A percentile compares a stretch with the other conserved stretches of the same genome.
Evolutionary conservation across 495 filamentous ascomycete species (phyloP).

Genomic region (Hypoxylon fuscum): DNA sequence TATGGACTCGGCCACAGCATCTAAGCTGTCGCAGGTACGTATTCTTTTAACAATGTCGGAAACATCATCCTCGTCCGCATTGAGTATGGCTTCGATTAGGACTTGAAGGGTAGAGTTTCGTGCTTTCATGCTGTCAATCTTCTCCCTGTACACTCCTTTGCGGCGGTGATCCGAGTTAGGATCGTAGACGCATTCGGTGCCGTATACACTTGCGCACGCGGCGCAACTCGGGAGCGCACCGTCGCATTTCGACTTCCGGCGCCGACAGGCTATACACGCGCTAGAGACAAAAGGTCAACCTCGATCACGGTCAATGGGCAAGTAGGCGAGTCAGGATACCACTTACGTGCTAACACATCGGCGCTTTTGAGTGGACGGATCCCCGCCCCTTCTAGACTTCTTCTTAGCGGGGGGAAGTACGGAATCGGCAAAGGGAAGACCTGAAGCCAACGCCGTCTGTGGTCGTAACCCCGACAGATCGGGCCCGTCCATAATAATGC

Average conservation of each 20-base stretch:
- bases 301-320: constrained; percentile 8
- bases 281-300: constrained; percentile 22
- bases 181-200: constrained; percentile 93
- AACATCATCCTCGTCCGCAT: constrained; percentile 85
- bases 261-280: constrained; percentile 93
- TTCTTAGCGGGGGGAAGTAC: constrained; percentile 52
- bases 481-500: constrained; percentile 36
- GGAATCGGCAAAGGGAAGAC: constrained; percentile 25
- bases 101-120: constrained; percentile 89
- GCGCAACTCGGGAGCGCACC: constrained; percentile 92
- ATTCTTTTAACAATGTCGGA: constrained; percentile 84
- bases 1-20: constrained; percentile 86
- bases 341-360: constrained; percentile 83
- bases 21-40: constrained; percentile 89
- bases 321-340: background rate
- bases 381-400: constrained; percentile 59
- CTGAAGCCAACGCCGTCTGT: constrained; percentile 18
- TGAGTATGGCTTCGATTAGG: constrained; percentile 90
- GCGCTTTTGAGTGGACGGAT: constrained; percentile 70
- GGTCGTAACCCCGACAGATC: constrained; percentile 32
- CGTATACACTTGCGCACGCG: constrained; percentile 93
- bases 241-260: constrained; percentile 94
- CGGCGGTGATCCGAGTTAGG: constrained; percentile 94
- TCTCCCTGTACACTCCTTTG: constrained; percentile 96
- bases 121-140: constrained; percentile 88